Evolutionary conservation across 768 basidiomycete species (phyloP), one percentile per base, ranked within the genome.

Genomic region (Sutorius australiensis): DNA sequence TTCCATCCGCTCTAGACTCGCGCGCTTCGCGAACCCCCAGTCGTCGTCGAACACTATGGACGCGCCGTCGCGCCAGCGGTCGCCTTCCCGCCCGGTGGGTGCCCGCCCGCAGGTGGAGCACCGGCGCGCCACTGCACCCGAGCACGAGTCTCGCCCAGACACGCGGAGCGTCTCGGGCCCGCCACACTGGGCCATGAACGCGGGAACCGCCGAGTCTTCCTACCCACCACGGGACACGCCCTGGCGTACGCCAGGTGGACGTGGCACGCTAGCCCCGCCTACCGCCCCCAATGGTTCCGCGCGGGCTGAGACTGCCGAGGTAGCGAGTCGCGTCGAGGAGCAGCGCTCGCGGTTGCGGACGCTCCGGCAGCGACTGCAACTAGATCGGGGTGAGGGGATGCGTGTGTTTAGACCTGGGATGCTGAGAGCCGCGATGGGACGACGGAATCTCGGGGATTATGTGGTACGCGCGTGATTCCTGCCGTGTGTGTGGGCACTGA

Each of bases 401-500:
- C 56, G 59, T 3, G 56, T 43, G 14, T 64, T 61, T 51, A 57
- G 67, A 27, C 56, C 67, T 40, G 61, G 51, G 5, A 52, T 66
- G 61, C 55, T 66, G 41, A 56, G 67, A 27, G 56, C 56, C 11
- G 55, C 56, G 38, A 57, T 62, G 40, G 42, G 68, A 43, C 41
- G 68, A 27, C 64, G 64, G 0, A 70, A 66, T 32, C 24, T 66
- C 2, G 77, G 78, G 3, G 79, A 79, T 60, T 80, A 75, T 19
- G 66, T 89, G 68, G 86, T 86, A 55, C 31, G 81, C 72, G 32
- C 17, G 39, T 5, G 37, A 13, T 50, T 31, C 5, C 19, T 1
- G 40, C 52, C 21, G 3, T 31, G 13, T 3, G 8, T 37, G 37
- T 46, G 27, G 30, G 48, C 51, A n/a, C 55, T 63, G 27, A 44